Evolutionary conservation across 2,329 filamentous ascomycete species (phyloP), one percentile per base, ranked within the genome.

Genomic region (Botryotinia convoluta): DNA sequence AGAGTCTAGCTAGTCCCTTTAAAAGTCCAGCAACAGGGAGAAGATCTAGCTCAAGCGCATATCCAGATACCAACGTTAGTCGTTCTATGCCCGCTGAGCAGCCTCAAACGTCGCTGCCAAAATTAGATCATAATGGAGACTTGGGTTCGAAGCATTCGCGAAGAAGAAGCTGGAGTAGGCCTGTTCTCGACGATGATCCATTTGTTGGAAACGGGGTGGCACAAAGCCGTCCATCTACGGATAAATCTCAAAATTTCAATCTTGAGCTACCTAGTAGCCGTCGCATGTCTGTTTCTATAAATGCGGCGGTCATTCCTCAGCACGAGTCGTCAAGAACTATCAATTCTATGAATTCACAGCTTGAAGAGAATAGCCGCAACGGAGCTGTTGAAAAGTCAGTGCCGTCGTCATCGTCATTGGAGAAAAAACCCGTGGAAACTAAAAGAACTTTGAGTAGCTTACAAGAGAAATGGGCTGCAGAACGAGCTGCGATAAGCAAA

Each of bases 1-100:
- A 80, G 62, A 80, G 78, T 71, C 72, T 81, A 35, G 78, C 79
- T 29, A 81, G 80, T 42, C 80, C 80, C 6, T 81, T 81, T 70
- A 81, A 80, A 61, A 81, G 80, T 48, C 80, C 80, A 9, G 73
- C 74, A 37, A 71, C 75, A 42, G 78, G 78, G 39, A 74, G 77
- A 71, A 77, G 72, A 69, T 77, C 76, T 5, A 75, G 76, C 37
- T 77, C 78, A 29, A 79, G 75, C 65, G 42, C 75, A 59, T 48
- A 69, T 60, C 70, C 73, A 71, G 77, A 75, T 20, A 71, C 74
- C 1, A 72, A 77, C 22, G 10, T 35, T 44, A 51, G 16, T 39
- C 69, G 73, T 57, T 65, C 70, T 45, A 20, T 67, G 3, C 61
- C 37, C n/a, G 29, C 4, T 16, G 73, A 29, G 72, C 75, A 61